These are phyloP conservation scores for Hapsidospora chrysogenum DNA, from an alignment of 495 filamentous ascomycete genomes.

Conservation along the genomic window DNA sequence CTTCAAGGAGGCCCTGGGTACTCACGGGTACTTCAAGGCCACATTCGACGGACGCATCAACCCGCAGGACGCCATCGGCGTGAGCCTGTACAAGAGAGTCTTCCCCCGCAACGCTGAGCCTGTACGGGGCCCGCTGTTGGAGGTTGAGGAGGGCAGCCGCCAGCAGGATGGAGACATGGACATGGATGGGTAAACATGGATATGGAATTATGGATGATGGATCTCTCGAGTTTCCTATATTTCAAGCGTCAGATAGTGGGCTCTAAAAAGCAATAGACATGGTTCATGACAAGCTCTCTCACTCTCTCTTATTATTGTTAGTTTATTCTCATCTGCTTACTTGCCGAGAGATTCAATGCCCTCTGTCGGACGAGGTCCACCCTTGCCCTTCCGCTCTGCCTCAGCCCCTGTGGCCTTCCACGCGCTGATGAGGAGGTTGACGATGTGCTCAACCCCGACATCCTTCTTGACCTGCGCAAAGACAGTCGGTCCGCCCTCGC, in stretches of 20 bases:
- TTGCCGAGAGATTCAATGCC: constrained; percentile 22
- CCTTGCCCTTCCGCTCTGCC: constrained; percentile 33
- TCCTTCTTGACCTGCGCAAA: constrained; percentile 95
- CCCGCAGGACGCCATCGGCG: constrained; percentile 80
- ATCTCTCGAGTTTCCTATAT: not conserved
- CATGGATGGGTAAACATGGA: constrained; percentile 1
- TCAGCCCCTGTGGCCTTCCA: constrained; percentile 79
- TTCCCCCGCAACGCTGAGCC: constrained; percentile 57
- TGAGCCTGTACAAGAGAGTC: constrained; percentile 86
- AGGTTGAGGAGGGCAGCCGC: constrained; percentile 6
- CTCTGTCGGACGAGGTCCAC: constrained; percentile 31
- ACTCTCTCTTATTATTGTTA: no score
- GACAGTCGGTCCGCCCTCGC: constrained; percentile 90
- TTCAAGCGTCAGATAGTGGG: no score
- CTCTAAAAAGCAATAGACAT: no score
- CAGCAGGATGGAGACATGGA: constrained; percentile 4
- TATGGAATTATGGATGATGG: not conserved
- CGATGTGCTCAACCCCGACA: constrained; percentile 66
- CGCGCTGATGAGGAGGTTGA: constrained; percentile 74
- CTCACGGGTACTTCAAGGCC: constrained; percentile 98
- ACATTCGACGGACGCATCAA: constrained; percentile 93
- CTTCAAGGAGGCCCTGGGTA: constrained; percentile 86
- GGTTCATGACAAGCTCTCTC: no score
- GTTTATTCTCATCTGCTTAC: no score
- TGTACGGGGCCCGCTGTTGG: constrained; percentile 24